phyloP scores from a whole-genome alignment of 179 eudicot genomes.

The Vitellaria paradoxa region DNA sequence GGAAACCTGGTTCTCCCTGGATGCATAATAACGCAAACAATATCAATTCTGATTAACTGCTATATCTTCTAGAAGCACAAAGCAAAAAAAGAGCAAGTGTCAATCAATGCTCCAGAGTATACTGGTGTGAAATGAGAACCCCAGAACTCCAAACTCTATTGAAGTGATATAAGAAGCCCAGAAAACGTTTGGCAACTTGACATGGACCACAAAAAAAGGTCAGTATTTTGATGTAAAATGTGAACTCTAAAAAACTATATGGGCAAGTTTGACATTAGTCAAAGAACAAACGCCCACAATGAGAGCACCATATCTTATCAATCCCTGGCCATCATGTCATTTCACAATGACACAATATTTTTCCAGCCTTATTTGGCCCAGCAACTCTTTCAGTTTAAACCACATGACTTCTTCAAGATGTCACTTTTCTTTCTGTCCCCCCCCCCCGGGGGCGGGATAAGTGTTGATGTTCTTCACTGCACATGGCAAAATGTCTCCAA shows the following conservation, averaged over 20 bases:
- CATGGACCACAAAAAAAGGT: too few species aligned
- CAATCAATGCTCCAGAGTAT: not conserved
- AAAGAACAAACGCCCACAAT: too few species aligned
- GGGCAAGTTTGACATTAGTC: too few species aligned
- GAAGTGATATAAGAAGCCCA: not conserved
- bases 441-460: too few species aligned
- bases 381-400: not conserved
- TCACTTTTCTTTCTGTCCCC: too few species aligned
- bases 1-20: slow-evolving; percentile 85
- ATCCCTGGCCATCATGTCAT: not conserved
- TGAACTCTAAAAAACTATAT: too few species aligned
- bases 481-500: not conserved
- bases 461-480: not conserved
- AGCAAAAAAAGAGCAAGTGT: not conserved
- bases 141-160: too few species aligned
- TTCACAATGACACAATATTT: not conserved
- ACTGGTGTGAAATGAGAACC: too few species aligned
- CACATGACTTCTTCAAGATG: not conserved
- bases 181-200: too few species aligned
- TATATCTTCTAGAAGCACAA: not conserved
- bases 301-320: not conserved
- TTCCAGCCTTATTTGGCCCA: not conserved
- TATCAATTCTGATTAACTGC: not conserved
- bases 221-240: too few species aligned
- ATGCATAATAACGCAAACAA: slow-evolving; percentile 2